Base-by-base conservation (phyloP, 805 yeast genomes). In the Candida ponderosae region DNA sequence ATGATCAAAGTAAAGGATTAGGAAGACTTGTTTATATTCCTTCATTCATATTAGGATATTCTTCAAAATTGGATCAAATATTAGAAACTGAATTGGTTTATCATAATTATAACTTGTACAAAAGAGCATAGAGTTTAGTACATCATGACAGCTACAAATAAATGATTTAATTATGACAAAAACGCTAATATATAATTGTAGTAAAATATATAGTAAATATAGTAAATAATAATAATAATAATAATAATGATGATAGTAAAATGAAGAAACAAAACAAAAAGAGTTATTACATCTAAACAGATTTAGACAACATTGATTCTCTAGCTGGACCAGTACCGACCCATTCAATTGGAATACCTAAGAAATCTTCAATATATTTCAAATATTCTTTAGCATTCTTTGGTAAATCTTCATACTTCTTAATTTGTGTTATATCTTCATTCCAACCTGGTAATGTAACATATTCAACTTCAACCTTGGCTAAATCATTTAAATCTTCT, bases 291-390 rank as follows among this genome's bases (percentile, higher is more conserved):
- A 35, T 35, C 32, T 42, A 45, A 39, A 47, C 40, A 42, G 56
- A 47, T 59, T 77, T 81, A 50, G 76, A 78, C 51, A 88, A 72
- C 96, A 88, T 89, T 28, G 89, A 79, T 40, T 83, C 95, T 68
- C 97, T 84, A 37, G 87, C 95, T 45, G 98, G 97, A 45, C 98
- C 98, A 40, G 95, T 93, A 59, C 98, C 98, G 44, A 93, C 93
- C 97, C 97, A 93, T 60, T 82, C 83, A 45, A 93, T 74, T 39
- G 95, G 95, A 40, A 86, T 90, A 34, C 73, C 71, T 44, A 89
- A 69, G 55, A 72, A 89, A 45, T 87, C 81, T 65, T 88, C 97
- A 54, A 93, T 90, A 60, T 63, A 93, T 48, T 74, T 70, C 63
- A 93, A 71, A 65, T 93, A 93, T 47, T 74, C 74, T 68, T 84